Evolutionary conservation across 306 rosid genomes (phyloP).

Genomic region (Lathyrus aphaca): DNA sequence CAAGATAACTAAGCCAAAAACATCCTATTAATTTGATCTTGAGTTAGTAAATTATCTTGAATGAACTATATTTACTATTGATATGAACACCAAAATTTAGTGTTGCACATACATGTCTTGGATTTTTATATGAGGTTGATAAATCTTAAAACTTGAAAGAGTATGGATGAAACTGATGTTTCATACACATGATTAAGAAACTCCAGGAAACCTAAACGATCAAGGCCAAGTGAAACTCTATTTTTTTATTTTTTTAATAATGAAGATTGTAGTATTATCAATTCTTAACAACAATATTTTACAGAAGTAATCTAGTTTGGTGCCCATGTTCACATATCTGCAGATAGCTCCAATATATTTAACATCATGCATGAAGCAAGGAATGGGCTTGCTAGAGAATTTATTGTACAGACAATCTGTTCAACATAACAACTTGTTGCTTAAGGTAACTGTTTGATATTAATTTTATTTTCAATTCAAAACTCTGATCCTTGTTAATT

Average conservation of each 20-base stretch:
- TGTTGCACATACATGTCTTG: conserved; percentile 20
- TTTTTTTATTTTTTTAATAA: background rate
- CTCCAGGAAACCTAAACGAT: background rate
- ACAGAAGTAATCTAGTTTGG: conserved; percentile 32
- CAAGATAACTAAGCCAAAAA: conserved; percentile 23
- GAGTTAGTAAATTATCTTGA: conserved; percentile 23
- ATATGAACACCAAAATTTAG: background rate
- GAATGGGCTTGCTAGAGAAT: conserved; percentile 83
- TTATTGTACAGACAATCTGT: conserved; percentile 73
- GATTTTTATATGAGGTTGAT: conserved; percentile 21
- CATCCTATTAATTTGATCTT: conserved; percentile 32
- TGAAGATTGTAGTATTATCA: conserved; percentile 10
- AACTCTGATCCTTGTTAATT: conserved; percentile 22
- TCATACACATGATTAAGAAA: conserved; percentile 17
- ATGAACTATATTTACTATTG: conserved; percentile 19
- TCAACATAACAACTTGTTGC: conserved; percentile 67
- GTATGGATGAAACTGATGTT: conserved; percentile 17
- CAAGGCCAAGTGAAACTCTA: background rate
- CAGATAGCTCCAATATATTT: conserved; percentile 98
- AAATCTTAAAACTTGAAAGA: conserved; percentile 22
- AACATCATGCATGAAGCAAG: conserved; percentile 93
- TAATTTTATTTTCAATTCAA: conserved; percentile 31
- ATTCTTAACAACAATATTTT: conserved; percentile 18
- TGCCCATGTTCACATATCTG: conserved; percentile 45
- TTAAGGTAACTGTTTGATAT: conserved; percentile 63